Evolutionary conservation across 192 early-diverging fungal genomes (phyloP), one percentile per base, ranked within the genome.

Genomic region (Umbelopsis sp.): DNA sequence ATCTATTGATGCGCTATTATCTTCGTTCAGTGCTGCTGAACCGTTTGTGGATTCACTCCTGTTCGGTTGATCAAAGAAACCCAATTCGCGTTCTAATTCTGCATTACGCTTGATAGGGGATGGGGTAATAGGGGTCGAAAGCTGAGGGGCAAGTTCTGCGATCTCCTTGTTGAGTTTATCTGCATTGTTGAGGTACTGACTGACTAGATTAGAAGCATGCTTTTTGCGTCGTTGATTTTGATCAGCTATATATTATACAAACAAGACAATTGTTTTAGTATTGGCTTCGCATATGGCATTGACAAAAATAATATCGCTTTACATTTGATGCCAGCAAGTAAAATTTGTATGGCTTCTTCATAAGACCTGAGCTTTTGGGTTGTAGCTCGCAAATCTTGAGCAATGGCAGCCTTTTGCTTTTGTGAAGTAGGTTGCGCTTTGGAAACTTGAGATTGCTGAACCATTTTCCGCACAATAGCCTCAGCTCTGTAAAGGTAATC

Each of bases 241-340:
- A 67, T 92, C 91, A 30, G 58, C 90, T 92, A 77, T 44, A 71
- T 49, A 71, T 49, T 23, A 53, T 30, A 66, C 4, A 49, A 22
- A 50, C 8, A 45, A 27, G 23, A 58, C 37, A 30, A 16, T n/a
- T 9, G 3, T 15, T 44, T 2, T 30, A 65, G 37, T 18, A 45
- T 25, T 9, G 27, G 45, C 30, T 30, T 55, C 8, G 4, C 48
- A 12, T 6, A 71, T 6, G 13, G 4, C 27, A 35, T 33, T n/a
- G 16, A 35, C 18, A 33, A 61, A 9, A 50, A 21, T 52, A 45
- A 61, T 7, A n/a, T 75, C 21, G n/a, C 33, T 53, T 55, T 74
- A 92, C 91, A 66, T 79, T 90, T 91, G 64, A 89, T 80, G 18
- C 91, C 89, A 5, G 52, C 69, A n/a, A 86, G 70, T 18, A 93